Evolutionary conservation across 148 eudicot genomes (phyloP), one percentile per base, ranked within the genome.

Genomic region (Pouteria glomerata): DNA sequence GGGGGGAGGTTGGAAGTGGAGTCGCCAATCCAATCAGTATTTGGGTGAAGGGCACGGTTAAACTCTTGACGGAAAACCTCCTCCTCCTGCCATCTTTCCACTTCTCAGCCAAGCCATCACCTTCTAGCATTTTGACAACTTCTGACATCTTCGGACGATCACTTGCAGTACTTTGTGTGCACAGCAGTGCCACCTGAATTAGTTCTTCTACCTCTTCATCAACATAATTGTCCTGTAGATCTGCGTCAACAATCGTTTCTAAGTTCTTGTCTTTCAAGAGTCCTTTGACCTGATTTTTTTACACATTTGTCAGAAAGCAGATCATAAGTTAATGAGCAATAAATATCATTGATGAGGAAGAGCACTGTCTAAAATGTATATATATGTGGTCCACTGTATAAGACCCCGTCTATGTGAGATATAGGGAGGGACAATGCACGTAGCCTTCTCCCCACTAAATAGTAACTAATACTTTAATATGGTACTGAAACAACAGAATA

Each of bases 1-100:
- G 86, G 78, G 16, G 66, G 84, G 26, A 82, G 72, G 58, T 87
- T 80, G 26, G 77, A 76, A 29, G 82, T 87, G 26, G 90, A 84
- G 70, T 87, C 88, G 63, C 42, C 68, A 76, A 84, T 78, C 88
- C 86, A 82, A 30, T 70, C 82, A 59, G 78, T 65, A 70, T 81
- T 60, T 23, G 76, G 85, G 50, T 78, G 66, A 63, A 76, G 70
- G 34, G 64, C 23, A 47, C 69, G 71, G 74, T 67, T 78, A 51
- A 63, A 74, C 31, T 82, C 84, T 76, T 78, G 84, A 16, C 76
- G 79, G 67, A 84, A 70, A 53, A 78, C 69, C 53, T 87, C 88
- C 2, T 80, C 86, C 69, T 79, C 82, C 66, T 82, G 86, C 90
- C 90, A 84, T 73, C 88, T 60, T 84, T 86, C 90, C 90, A 87